phyloP scores from a whole-genome alignment of 2,329 filamentous ascomycete species.

The Dactylella cylindrospora region DNA sequence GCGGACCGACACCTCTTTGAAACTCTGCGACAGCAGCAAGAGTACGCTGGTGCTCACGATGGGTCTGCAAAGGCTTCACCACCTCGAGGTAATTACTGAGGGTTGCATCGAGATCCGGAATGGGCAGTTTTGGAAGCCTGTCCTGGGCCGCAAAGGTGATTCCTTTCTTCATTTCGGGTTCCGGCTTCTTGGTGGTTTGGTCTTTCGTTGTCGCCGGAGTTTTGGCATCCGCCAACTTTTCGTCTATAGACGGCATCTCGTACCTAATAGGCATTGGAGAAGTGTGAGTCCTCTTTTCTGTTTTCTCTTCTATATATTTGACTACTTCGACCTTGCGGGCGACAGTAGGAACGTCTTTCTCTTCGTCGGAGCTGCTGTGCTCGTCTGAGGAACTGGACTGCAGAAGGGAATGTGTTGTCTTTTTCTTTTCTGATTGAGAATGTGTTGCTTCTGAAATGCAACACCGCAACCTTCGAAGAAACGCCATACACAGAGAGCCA shows the following conservation, averaged over 20 bases:
- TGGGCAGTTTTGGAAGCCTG: slow-evolving; percentile 84
- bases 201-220: slow-evolving; percentile 15
- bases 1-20: slow-evolving; percentile 74
- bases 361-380: slow-evolving; percentile 26
- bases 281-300: slow-evolving; percentile 30
- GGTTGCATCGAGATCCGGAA: slow-evolving; percentile 79
- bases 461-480: slow-evolving; percentile 35
- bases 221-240: slow-evolving; percentile 37
- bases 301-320: slow-evolving; percentile 13
- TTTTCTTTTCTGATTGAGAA: too few relatives aligned
- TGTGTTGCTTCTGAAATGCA: too few relatives aligned
- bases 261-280: slow-evolving; percentile 43
- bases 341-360: slow-evolving; percentile 7
- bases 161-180: slow-evolving; percentile 53
- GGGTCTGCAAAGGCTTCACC: slow-evolving; percentile 75
- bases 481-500: slow-evolving; percentile 42
- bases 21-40: slow-evolving; percentile 80
- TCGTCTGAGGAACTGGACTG: slow-evolving; percentile 8
- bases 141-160: slow-evolving; percentile 90
- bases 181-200: slow-evolving; percentile 9
- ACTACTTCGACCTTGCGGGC: slow-evolving; percentile 18
- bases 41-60: slow-evolving; percentile 80
- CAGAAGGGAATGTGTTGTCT: slow-evolving; percentile 25
- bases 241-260: slow-evolving; percentile 42
- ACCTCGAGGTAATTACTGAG: slow-evolving; percentile 77